Conservation (phyloP, 352 stramenopile species). For the Phytopythium ostracodes region DNA sequence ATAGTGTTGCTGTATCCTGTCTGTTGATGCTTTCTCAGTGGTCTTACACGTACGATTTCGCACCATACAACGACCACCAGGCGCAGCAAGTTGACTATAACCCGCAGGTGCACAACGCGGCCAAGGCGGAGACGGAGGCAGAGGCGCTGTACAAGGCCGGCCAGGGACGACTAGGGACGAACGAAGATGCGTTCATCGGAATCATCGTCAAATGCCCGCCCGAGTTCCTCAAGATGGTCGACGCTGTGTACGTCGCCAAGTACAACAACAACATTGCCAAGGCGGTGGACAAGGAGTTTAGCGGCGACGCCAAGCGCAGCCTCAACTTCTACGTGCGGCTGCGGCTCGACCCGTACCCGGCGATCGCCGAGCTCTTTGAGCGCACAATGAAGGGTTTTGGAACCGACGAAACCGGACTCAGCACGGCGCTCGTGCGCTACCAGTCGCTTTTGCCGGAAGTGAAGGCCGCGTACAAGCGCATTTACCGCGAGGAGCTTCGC, state of each 20-base stretch:
- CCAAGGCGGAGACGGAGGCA: conserved; percentile 61
- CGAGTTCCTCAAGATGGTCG: conserved; percentile 61
- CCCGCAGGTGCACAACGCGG: conserved; percentile 52
- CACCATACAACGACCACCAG: conserved; percentile 9
- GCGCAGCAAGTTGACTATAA: conserved; percentile 48
- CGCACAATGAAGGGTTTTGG: conserved; percentile 72
- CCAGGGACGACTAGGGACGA: conserved; percentile 64
- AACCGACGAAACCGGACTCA: conserved; percentile 55
- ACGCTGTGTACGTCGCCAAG: conserved; percentile 70
- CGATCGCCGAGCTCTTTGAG: conserved; percentile 68
- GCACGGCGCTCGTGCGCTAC: conserved; percentile 56
- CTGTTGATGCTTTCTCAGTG: neutral
- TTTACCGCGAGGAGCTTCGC: conserved; percentile 54
- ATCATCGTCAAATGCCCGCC: conserved; percentile 52
- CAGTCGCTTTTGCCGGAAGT: conserved; percentile 48
- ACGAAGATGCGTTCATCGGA: conserved; percentile 69
- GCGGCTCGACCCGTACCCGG: conserved; percentile 56
- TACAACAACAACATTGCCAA: conserved; percentile 79
- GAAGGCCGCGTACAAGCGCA: conserved; percentile 49
- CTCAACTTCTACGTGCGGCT: conserved; percentile 56
- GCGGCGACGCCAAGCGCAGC: conserved; percentile 65
- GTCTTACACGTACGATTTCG: neutral
- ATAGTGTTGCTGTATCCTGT: neutral
- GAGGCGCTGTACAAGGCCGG: conserved; percentile 72
- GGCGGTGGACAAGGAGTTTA: conserved; percentile 81